Base-by-base conservation (phyloP, 179 eudicot genomes). In the Silene vulgaris region DNA sequence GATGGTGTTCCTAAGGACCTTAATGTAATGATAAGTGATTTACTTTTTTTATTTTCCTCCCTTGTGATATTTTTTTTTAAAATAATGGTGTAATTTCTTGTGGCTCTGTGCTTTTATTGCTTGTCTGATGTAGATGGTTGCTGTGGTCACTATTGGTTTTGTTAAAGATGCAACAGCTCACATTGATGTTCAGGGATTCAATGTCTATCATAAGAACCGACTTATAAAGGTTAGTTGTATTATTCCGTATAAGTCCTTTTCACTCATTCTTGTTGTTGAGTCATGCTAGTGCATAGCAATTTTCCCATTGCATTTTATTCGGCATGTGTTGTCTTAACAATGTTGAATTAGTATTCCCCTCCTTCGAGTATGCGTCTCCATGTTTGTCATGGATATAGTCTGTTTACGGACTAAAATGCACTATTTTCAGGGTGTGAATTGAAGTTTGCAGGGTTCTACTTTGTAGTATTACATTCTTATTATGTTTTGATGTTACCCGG, bases 191-290 rank as follows among this genome's bases (percentile, higher is more conserved):
- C 97, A 95, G 83, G 99, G 99, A 60, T 95, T 90, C 78, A 95
- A 95, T 82, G 99, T 95, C 56, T 95, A 95, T 86, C 99, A 95
- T 83, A 95, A 95, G 81, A 95, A 95, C 85, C 89, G 99, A 56
- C 92, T 95, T 66, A 95, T 95, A 66, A 92, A 93, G 97, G 99
- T 89, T 78, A 69, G 84, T 82, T 62, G 43, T 64, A 45, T 0
- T 14, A 8, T 11, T 29, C 26, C 16, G n/a, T 19, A 11, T 7
- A 9, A 23, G 20, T 30, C 35, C 30, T 56, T 63, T 66, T 20
- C 50, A 28, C 35, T 17, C 66, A 16, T 29, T 65, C 20, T 64
- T 7, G 32, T 30, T 29, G 11, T 28, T 26, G 17, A 52, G 65
- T 11, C 54, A 61, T 70, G 20, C 60, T 8, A 72, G 21, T 56